A percentile compares a stretch with the other conserved stretches of the same genome.
Evolutionary conservation across 2,329 filamentous ascomycete genomes (phyloP).

Genomic region (Trichoderma semiorbis): DNA sequence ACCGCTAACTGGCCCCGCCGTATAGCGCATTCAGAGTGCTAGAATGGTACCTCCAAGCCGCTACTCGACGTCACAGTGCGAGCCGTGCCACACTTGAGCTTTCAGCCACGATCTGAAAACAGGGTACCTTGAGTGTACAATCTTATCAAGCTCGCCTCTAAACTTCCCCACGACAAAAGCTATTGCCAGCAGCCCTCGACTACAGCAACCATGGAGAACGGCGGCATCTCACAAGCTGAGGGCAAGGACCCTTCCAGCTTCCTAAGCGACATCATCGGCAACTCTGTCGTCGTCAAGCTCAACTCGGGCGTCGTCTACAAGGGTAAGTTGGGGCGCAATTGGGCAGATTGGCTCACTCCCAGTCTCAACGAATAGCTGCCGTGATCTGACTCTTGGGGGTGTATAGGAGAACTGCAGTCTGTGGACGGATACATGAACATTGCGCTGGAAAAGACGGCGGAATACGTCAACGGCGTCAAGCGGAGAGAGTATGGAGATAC

Average conservation of each 20-base stretch:
- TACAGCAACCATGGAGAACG: conserved; percentile 68
- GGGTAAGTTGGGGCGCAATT: conserved; percentile 51
- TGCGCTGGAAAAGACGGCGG: conserved; percentile 90
- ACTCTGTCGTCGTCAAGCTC: conserved; percentile 91
- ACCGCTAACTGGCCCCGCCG: conserved; percentile 7
- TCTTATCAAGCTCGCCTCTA: not conserved
- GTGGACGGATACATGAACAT: conserved; percentile 99
- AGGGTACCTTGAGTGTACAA: not conserved
- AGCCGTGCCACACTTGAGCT: conserved; percentile 1
- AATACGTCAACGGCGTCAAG: conserved; percentile 82
- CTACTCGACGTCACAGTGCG: conserved; percentile 17
- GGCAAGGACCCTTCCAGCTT: conserved; percentile 93
- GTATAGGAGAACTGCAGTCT: conserved; percentile 82
- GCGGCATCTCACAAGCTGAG: conserved; percentile 58
- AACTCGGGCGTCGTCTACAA: conserved; percentile 99
- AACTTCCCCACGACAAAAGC: conserved; percentile 14
- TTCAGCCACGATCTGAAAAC: not conserved
- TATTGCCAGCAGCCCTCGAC: not conserved
- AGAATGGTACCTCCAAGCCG: not conserved
- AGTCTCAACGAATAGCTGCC: not conserved
- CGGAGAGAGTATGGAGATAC: conserved; percentile 86
- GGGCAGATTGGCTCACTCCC: not conserved
- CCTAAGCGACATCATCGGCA: conserved; percentile 89
- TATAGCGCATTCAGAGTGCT: not conserved
- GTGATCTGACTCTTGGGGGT: not conserved